Percentiles rank a stretch among this genome's conserved stretches.
Conservation (phyloP, 2,329 filamentous ascomycete genomes). For the Chaetomium sp. region DNA sequence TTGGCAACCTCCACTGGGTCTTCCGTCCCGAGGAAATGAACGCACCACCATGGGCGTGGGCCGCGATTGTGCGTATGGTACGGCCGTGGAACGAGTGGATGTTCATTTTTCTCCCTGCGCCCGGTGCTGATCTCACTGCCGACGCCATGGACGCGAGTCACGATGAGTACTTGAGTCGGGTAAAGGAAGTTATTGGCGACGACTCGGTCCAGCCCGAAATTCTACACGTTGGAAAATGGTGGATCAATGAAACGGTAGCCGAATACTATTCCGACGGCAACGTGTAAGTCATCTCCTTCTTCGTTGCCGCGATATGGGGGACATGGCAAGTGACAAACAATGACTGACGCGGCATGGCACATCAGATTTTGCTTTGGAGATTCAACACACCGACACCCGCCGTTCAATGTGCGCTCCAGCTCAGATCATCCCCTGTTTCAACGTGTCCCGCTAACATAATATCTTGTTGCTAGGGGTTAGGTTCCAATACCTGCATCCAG, state of each 20-base stretch:
- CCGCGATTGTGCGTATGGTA: constrained; percentile 50
- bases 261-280: constrained; percentile 48
- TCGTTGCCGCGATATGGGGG: not conserved
- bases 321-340: not conserved
- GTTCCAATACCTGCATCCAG: constrained; percentile 53
- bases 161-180: constrained; percentile 40
- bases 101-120: constrained; percentile 45
- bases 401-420: constrained; percentile 33
- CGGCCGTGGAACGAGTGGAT: constrained; percentile 59
- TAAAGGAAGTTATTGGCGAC: constrained; percentile 49
- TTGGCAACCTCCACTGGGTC: constrained; percentile 56
- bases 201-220: constrained; percentile 44
- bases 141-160: constrained; percentile 33
- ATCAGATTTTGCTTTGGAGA: constrained; percentile 49
- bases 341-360: not conserved
- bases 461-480: constrained; percentile 34
- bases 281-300: constrained; percentile 22
- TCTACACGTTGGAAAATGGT: constrained; percentile 50
- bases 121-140: constrained; percentile 31
- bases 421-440: no score
- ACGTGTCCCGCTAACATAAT: no score
- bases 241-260: constrained; percentile 55
- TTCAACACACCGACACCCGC: constrained; percentile 52
- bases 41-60: constrained; percentile 45
- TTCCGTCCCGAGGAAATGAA: constrained; percentile 49